These are phyloP conservation scores for Hygrocybe coccinea DNA, from an alignment of 768 basidiomycete genomes.

Conservation along the genomic window DNA sequence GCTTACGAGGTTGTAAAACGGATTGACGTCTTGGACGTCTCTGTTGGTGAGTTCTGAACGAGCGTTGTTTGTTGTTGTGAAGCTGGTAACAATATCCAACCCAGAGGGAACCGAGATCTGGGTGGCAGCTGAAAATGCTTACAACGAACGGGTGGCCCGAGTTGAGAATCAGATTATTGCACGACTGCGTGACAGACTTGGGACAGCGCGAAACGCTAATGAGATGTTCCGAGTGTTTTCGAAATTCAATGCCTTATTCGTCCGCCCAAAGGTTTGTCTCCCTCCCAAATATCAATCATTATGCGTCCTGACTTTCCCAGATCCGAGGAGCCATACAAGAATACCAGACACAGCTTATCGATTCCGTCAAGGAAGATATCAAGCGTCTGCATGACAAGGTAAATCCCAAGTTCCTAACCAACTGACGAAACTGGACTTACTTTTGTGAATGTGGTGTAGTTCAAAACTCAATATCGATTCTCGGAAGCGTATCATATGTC, in stretches of 20 bases:
- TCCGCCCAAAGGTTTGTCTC: conserved; percentile 77
- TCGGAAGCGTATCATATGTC: conserved; percentile 98
- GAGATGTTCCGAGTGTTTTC: conserved; percentile 99
- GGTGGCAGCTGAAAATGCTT: conserved; percentile 95
- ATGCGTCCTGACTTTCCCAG: conserved; percentile 33
- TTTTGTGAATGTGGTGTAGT: conserved; percentile 42
- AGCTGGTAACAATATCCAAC: conserved; percentile 4
- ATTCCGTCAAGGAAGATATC: conserved; percentile 98
- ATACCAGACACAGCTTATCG: conserved; percentile 97
- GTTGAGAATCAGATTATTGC: conserved; percentile 99
- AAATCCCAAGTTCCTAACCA: background rate
- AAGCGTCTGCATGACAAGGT: conserved; percentile 92
- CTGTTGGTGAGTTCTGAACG: conserved; percentile 59
- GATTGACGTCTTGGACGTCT: conserved; percentile 93
- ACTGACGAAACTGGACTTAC: background rate
- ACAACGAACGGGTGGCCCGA: conserved; percentile 93
- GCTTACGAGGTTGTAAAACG: conserved; percentile 97
- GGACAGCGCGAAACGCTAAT: conserved; percentile 94
- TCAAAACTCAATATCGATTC: conserved; percentile 93
- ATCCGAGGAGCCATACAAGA: conserved; percentile 98
- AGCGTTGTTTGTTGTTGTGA: background rate
- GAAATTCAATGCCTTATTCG: conserved; percentile 96
- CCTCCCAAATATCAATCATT: background rate
- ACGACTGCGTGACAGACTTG: conserved; percentile 81
- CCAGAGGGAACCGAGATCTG: conserved; percentile 98